Conservation (phyloP, 2,329 filamentous ascomycete species). For the Catunica adiposa region DNA sequence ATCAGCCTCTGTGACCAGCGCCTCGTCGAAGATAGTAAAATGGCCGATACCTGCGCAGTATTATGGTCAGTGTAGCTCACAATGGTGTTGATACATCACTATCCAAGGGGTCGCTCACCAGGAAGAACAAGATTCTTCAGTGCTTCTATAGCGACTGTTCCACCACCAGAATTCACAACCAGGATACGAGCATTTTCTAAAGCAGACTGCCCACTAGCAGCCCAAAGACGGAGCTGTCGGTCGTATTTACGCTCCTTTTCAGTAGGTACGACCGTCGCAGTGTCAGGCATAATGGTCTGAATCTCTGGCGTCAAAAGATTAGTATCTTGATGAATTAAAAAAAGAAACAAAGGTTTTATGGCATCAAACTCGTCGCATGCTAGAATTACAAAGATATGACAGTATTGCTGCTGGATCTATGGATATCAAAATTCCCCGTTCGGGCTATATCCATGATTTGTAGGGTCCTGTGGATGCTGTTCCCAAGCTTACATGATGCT, state of each 20-base stretch:
- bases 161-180: conserved; percentile 72
- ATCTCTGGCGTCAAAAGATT: no score
- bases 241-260: conserved; percentile 71
- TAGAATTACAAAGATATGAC: no score
- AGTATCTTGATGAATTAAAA: no score
- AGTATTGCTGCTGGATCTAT: neutral
- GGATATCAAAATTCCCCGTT: neutral
- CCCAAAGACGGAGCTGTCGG: conserved; percentile 88
- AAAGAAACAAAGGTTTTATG: no score
- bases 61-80: neutral
- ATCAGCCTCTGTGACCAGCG: conserved; percentile 61
- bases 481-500: neutral
- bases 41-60: conserved; percentile 55
- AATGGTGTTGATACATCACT: neutral
- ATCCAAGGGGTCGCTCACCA: conserved; percentile 28
- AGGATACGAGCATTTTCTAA: conserved; percentile 86
- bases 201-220: conserved; percentile 75
- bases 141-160: conserved; percentile 74
- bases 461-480: no score
- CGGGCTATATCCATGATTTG: neutral
- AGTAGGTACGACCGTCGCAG: conserved; percentile 24
- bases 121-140: conserved; percentile 96
- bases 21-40: conserved; percentile 79
- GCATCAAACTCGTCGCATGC: no score
- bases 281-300: neutral